Conservation (phyloP, 2,329 filamentous ascomycete species). For the Paecilomyces sp. region DNA sequence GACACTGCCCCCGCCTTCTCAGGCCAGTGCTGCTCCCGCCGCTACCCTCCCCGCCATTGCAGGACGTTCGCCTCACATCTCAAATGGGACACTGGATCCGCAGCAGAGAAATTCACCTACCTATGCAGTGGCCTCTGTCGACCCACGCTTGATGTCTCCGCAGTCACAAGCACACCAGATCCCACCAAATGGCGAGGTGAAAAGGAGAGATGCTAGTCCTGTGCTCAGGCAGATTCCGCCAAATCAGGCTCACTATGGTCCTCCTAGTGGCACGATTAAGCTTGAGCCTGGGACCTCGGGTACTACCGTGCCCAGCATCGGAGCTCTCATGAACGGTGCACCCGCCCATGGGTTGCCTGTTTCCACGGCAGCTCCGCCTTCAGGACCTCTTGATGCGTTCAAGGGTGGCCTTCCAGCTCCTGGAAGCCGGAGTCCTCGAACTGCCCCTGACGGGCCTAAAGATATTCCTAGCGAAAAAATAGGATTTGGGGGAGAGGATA, state of each 20-base stretch:
- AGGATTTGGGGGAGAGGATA: constrained; percentile 55
- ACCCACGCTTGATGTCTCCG: constrained; percentile 30
- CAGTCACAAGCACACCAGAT: constrained; percentile 17
- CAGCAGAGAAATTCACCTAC: constrained; percentile 21
- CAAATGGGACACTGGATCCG: constrained; percentile 16
- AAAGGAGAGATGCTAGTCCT: constrained; percentile 15
- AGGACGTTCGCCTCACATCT: constrained; percentile 20
- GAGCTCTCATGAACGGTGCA: constrained; percentile 36
- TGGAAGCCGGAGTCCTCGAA: constrained; percentile 2
- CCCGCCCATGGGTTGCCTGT: constrained; percentile 13
- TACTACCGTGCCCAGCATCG: constrained; percentile 49
- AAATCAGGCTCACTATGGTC: constrained; percentile 11
- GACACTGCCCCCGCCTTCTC: constrained; percentile 16
- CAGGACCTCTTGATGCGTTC: constrained; percentile 12
- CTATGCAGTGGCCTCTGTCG: constrained; percentile 17
- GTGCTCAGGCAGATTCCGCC: constrained; percentile 16
- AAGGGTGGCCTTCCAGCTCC: neutral
- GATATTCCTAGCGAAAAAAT: constrained; percentile 53
- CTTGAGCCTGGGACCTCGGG: constrained; percentile 21
- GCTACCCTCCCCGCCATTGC: constrained; percentile 14
- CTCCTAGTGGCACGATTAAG: constrained; percentile 12
- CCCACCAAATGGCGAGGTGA: constrained; percentile 14
- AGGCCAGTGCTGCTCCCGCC: constrained; percentile 9
- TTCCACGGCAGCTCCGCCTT: constrained; percentile 16
- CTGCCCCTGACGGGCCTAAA: constrained; percentile 35